Evolutionary conservation across 148 eudicot genomes (phyloP).

Genomic region (Hydrangea macrophylla): DNA sequence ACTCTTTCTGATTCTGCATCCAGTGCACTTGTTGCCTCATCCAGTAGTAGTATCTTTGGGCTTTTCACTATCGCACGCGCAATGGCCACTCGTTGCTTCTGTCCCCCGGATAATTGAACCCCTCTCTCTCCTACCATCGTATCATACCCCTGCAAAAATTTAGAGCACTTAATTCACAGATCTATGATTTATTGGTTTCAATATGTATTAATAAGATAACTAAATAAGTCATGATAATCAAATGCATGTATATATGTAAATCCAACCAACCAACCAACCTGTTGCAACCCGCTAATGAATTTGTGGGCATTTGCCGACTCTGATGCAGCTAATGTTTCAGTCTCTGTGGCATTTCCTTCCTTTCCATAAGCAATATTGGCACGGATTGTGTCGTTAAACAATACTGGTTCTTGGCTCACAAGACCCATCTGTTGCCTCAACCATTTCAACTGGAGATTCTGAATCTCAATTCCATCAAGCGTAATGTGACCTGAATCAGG

Average conservation of each 20-base stretch:
- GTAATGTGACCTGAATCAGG: conserved; percentile 59
- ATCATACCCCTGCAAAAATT: conserved; percentile 60
- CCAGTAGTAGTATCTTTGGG: conserved; percentile 56
- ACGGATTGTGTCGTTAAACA: conserved; percentile 62
- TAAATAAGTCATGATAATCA: neutral
- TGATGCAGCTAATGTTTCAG: conserved; percentile 58
- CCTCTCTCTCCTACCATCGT: conserved; percentile 76
- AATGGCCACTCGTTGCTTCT: conserved; percentile 75
- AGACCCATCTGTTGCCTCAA: conserved; percentile 79
- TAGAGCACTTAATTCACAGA: neutral
- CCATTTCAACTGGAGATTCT: conserved; percentile 62
- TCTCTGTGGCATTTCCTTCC: conserved; percentile 55
- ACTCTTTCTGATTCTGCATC: conserved; percentile 71
- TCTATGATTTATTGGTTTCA: neutral
- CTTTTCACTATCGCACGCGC: conserved; percentile 73
- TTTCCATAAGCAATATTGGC: conserved; percentile 73
- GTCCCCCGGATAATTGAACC: conserved; percentile 72
- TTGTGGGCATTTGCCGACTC: conserved; percentile 74
- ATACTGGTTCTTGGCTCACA: conserved; percentile 73
- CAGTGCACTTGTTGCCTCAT: conserved; percentile 82
- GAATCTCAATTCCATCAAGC: conserved; percentile 64
- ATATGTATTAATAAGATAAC: no score
- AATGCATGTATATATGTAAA: neutral
- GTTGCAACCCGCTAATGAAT: conserved; percentile 57
- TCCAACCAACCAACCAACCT: conserved; percentile 25